These are phyloP conservation scores for Coemansia sp. DNA, from an alignment of 192 early-diverging fungal genomes.

Conservation along the genomic window DNA sequence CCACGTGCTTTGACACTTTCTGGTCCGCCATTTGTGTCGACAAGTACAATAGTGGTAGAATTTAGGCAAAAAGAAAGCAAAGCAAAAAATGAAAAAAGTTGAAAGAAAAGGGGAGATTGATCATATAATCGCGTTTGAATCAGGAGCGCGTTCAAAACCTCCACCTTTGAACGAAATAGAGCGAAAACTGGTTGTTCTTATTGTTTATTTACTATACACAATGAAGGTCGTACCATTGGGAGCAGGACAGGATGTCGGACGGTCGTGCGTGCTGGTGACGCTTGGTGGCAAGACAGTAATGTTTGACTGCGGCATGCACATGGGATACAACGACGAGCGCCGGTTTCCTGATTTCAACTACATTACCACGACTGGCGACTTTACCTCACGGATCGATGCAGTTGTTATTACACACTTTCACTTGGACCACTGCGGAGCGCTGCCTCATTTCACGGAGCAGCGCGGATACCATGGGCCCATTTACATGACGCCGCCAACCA, in stretches of 20 bases:
- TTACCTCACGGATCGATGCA: slow-evolving; percentile 81
- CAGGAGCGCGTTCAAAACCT: too few relatives aligned
- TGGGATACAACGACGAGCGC: slow-evolving; percentile 92
- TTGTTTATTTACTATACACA: background rate
- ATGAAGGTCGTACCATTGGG: slow-evolving; percentile 65
- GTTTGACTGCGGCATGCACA: slow-evolving; percentile 92
- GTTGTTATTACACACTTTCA: slow-evolving; percentile 98
- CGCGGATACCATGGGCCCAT: slow-evolving; percentile 94
- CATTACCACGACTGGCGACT: slow-evolving; percentile 79
- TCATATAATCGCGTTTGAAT: too few relatives aligned
- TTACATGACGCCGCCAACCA: slow-evolving; percentile 97
- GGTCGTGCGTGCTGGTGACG: slow-evolving; percentile 79
- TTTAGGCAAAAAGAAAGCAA: background rate
- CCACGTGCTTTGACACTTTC: slow-evolving; percentile 33
- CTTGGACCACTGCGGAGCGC: slow-evolving; percentile 96
- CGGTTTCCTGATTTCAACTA: slow-evolving; percentile 95
- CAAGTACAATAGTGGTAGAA: slow-evolving; percentile 6
- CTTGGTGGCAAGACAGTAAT: slow-evolving; percentile 82
- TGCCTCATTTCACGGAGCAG: slow-evolving; percentile 95
- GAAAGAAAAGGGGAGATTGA: too few relatives aligned
- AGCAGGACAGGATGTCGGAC: slow-evolving; percentile 86
- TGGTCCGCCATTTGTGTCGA: slow-evolving; percentile 24
- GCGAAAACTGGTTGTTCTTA: too few relatives aligned
- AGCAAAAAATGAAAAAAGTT: background rate
- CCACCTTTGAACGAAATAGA: too few relatives aligned